Base-by-base conservation (phyloP, 23 red algal species). In the Gracilaria gracilis region DNA sequence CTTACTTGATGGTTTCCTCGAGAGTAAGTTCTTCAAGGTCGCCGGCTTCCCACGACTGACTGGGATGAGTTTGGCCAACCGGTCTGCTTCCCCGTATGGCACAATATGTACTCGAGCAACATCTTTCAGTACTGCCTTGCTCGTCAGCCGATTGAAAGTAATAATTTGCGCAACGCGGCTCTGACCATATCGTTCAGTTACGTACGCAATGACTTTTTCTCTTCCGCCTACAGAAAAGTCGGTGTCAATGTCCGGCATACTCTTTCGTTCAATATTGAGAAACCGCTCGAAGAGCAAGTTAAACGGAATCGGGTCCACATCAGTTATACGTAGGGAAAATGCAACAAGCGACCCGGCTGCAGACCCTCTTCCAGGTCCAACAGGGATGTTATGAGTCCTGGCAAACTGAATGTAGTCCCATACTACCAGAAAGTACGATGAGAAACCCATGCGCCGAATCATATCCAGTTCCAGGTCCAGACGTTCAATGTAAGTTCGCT, bases 301-400 rank as follows among this genome's bases (percentile, higher is more conserved):
- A 75, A 95, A 92, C 28, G 53, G 49, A 65, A 98, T 92, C 31
- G 97, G 97, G 67, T 98, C 97, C 24, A 98, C 90, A 75, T 96
- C 89, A 19, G 97, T 98, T 32, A 98, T 98, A 35, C 75, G 55
- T 27, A 98, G 74, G 37, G 87, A 79, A 76, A 95, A 98, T 73
- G 97, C 97, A n/a, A 98, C 91, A 38, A 98, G 72, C 2, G 97
- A 98, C n/a, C 97, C 93, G 29, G 93, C 93, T 21, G 97, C 97
- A 17, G 97, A 98, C 6, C 97, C 97, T 32, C 97, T 85, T 29
- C 97, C 97, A 46, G 97, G 97, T 57, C 97, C 97, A n/a, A 98
- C 93, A 0, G 93, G 94, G 31, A 98, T 98, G 55, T 73, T 49
- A 28, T 67, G 27, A 31, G 92, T 81, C 33, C 93, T 88, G 9